Evolutionary conservation across 352 stramenopile species (phyloP).

Genomic region (Phytophthora nicotianae): DNA sequence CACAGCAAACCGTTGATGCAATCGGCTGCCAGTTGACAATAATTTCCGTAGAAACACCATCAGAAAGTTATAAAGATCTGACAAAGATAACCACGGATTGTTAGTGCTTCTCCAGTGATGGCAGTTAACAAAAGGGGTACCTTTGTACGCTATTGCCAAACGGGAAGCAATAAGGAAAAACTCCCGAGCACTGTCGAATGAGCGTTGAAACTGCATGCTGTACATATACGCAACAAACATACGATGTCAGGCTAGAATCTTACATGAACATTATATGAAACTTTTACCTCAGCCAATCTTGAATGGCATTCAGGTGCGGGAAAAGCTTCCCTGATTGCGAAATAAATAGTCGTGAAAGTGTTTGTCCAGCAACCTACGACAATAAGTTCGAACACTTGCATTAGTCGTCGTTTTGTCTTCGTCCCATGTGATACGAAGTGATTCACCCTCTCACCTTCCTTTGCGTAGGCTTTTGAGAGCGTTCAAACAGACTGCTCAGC

Average conservation of each 20-base stretch:
- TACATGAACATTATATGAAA: not conserved
- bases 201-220: conserved; percentile 56
- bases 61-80: conserved; percentile 82
- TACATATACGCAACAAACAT: not conserved
- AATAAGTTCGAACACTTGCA: not conserved
- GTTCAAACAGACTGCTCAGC: conserved; percentile 44
- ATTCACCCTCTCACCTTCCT: conserved; percentile 28
- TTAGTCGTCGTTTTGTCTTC: not conserved
- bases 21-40: conserved; percentile 50
- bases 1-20: conserved; percentile 64
- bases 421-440: not conserved
- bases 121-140: conserved; percentile 18
- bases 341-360: conserved; percentile 53
- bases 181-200: conserved; percentile 41
- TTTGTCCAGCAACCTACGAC: conserved; percentile 31
- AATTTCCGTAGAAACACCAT: conserved; percentile 86
- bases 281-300: conserved; percentile 71
- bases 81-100: conserved; percentile 1
- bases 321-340: conserved; percentile 42
- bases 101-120: conserved; percentile 6
- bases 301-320: conserved; percentile 55
- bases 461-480: conserved; percentile 31
- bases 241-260: not conserved
- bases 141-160: conserved; percentile 50
- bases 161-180: conserved; percentile 57